Evolutionary conservation across 495 filamentous ascomycete species (phyloP).

Genomic region (Aspergillus incahuasiensis): DNA sequence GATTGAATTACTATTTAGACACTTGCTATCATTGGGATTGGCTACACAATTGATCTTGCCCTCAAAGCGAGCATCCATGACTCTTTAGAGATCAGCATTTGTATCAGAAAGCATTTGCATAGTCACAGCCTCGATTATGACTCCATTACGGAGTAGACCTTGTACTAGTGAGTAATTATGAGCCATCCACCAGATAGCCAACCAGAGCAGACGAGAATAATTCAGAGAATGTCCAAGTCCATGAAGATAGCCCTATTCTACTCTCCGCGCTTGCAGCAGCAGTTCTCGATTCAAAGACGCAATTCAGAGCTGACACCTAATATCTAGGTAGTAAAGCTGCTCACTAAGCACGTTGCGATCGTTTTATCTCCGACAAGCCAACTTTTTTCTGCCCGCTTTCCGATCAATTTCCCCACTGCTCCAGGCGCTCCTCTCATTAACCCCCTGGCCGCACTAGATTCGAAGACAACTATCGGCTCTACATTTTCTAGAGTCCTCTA

Average conservation of each 20-base stretch:
- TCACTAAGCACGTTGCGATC: conserved; percentile 19
- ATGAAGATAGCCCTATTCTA: not conserved
- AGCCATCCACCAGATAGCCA: not conserved
- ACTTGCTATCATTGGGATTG: conserved; percentile 13
- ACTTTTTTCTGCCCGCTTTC: conserved; percentile 17
- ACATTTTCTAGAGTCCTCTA: not conserved
- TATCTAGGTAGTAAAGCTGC: conserved; percentile 9
- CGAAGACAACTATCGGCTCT: conserved; percentile 11
- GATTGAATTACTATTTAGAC: conserved; percentile 17
- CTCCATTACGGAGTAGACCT: not conserved
- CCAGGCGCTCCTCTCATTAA: conserved; percentile 5
- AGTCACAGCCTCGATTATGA: conserved; percentile 8
- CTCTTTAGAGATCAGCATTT: not conserved
- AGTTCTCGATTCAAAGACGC: not conserved
- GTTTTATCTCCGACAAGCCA: not conserved
- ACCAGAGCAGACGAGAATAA: not conserved
- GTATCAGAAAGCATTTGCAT: not conserved
- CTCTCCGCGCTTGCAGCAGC: too few species aligned
- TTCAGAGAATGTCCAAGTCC: too few species aligned
- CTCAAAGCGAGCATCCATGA: conserved; percentile 4
- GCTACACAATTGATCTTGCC: not conserved
- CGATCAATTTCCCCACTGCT: conserved; percentile 9
- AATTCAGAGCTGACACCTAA: too few species aligned
- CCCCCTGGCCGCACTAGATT: conserved; percentile 3
- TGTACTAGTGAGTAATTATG: conserved; percentile 6